phyloP scores from a whole-genome alignment of 108 stramenopile species.

The Parietichytrium sp. region DNA sequence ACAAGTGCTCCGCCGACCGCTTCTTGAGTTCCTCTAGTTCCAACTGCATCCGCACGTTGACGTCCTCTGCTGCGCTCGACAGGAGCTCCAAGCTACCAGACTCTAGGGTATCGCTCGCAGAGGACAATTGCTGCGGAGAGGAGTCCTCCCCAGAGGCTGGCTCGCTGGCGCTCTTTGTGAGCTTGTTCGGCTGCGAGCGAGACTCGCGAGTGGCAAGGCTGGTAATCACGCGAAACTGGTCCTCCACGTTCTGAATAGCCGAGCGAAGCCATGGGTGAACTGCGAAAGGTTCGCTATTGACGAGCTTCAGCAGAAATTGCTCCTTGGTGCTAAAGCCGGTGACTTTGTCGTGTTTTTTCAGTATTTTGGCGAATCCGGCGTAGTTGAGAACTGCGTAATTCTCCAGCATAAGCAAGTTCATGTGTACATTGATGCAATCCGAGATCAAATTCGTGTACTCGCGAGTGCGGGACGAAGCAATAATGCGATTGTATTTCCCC shows the following conservation, averaged over 20 bases:
- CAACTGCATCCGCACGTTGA: too few relatives aligned
- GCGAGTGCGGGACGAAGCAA: constrained; percentile 43
- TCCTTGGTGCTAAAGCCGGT: constrained; percentile 76
- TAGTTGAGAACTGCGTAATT: constrained; percentile 98
- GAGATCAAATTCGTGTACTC: constrained; percentile 58
- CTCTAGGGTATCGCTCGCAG: too few relatives aligned
- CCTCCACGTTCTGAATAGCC: constrained; percentile 5
- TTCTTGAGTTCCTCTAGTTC: too few relatives aligned
- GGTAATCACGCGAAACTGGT: constrained; percentile 19
- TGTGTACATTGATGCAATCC: constrained; percentile 87
- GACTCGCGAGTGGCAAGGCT: constrained; percentile 22
- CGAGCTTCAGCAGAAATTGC: constrained; percentile 70
- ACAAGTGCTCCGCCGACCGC: too few relatives aligned
- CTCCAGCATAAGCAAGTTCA: constrained; percentile 89
- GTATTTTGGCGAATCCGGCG: constrained; percentile 89
- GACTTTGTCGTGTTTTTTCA: constrained; percentile 98
- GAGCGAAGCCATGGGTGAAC: constrained; percentile 35
- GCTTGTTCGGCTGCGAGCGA: too few relatives aligned
- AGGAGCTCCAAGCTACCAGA: too few relatives aligned
- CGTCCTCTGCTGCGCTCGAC: too few relatives aligned
- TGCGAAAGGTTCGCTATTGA: constrained; percentile 6
- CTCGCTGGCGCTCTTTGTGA: too few relatives aligned
- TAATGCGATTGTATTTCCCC: constrained; percentile 61
- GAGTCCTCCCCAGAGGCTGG: too few relatives aligned
- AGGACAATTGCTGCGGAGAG: too few relatives aligned